phyloP scores from a whole-genome alignment of 352 stramenopile species.

The Phytophthora podocarpi region DNA sequence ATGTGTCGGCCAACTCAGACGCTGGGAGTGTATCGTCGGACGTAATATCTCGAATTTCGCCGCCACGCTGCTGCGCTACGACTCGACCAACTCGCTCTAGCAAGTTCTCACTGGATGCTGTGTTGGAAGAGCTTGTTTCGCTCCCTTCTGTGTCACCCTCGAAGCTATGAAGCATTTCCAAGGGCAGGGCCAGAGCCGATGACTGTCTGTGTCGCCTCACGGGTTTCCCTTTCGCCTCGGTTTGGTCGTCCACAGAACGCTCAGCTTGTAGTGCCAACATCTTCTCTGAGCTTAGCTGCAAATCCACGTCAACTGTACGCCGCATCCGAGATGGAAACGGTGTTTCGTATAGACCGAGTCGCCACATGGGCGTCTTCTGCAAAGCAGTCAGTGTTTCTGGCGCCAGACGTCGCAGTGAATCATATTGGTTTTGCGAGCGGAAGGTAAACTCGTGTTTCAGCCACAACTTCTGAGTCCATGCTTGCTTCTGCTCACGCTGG shows the following conservation, averaged over 20 bases:
- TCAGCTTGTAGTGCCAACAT: constrained; percentile 15
- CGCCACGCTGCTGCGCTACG: constrained; percentile 71
- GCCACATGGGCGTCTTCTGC: constrained; percentile 44
- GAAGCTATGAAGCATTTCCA: constrained; percentile 50
- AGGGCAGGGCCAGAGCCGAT: constrained; percentile 31
- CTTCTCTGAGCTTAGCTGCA: constrained; percentile 30
- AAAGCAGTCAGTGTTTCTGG: constrained; percentile 37
- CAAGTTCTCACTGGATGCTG: constrained; percentile 44
- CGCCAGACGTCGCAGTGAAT: constrained; percentile 33
- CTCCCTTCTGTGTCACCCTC: constrained; percentile 39
- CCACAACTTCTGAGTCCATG: constrained; percentile 70
- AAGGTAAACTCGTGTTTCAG: constrained; percentile 72
- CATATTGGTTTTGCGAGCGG: constrained; percentile 64
- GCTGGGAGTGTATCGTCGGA: constrained; percentile 42
- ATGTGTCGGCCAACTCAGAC: constrained; percentile 32
- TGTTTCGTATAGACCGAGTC: constrained; percentile 68
- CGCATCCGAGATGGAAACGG: constrained; percentile 65
- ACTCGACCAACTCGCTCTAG: constrained; percentile 75
- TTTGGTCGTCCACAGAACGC: neutral
- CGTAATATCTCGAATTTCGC: constrained; percentile 84
- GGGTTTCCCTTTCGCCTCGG: constrained; percentile 1
- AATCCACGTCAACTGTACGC: constrained; percentile 60
- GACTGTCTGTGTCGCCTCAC: constrained; percentile 14
- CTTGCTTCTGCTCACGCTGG: constrained; percentile 27
- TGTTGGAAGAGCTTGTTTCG: constrained; percentile 17